Percentiles rank a stretch among this genome's conserved stretches.
These are phyloP conservation scores for Salvia sclarea DNA, from an alignment of 305 asterid species.

Conservation along the genomic window DNA sequence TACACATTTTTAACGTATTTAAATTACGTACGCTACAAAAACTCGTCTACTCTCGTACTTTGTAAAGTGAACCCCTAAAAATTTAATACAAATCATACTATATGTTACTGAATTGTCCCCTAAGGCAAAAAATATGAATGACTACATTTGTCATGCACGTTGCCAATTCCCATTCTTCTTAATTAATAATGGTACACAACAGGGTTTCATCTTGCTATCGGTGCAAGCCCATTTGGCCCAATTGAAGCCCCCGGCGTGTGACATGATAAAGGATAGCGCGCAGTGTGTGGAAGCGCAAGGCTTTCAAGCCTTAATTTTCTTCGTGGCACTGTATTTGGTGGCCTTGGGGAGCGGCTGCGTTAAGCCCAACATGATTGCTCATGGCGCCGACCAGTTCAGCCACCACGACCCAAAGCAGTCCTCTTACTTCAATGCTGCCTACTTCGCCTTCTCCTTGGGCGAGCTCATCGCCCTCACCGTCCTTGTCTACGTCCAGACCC, in stretches of 20 bases:
- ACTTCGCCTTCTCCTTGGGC: constrained; percentile 88
- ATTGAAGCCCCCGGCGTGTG: constrained; percentile 79
- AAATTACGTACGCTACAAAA: neutral
- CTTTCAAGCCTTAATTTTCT: constrained; percentile 61
- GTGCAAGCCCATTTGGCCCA: constrained; percentile 94
- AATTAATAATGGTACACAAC: no score
- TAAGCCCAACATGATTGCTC: constrained; percentile 94
- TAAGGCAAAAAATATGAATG: no score
- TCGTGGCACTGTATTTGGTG: constrained; percentile 80
- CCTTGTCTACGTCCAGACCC: constrained; percentile 85
- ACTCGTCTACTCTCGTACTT: no score
- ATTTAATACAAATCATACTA: no score
- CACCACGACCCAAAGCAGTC: constrained; percentile 50
- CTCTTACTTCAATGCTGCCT: constrained; percentile 86
- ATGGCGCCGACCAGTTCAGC: constrained; percentile 87
- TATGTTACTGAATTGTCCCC: no score
- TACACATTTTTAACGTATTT: neutral
- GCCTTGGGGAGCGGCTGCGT: constrained; percentile 97
- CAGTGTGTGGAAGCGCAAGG: constrained; percentile 74
- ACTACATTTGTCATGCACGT: no score
- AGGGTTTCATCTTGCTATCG: constrained; percentile 85
- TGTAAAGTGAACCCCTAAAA: no score
- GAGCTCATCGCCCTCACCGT: constrained; percentile 79
- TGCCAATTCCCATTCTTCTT: no score
- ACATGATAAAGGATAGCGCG: constrained; percentile 41